phyloP scores from a whole-genome alignment of 139 green algal species.

The Pseudopediastrum boryanum region DNA sequence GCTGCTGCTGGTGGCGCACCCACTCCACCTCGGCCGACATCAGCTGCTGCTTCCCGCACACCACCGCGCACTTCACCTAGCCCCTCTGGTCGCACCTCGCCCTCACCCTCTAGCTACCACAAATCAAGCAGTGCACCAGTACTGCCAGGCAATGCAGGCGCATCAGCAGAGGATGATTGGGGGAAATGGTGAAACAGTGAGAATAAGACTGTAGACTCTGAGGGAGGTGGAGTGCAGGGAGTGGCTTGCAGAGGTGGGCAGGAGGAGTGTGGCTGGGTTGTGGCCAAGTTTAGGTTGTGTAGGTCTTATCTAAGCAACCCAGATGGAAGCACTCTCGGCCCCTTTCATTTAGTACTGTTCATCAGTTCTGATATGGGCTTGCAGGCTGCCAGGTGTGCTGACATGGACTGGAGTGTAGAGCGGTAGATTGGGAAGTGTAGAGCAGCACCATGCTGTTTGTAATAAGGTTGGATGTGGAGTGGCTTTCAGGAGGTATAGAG shows the following conservation, averaged over 20 bases:
- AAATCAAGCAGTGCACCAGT: constrained; percentile 17
- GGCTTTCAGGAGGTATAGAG: too few species aligned
- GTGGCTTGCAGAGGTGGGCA: background rate
- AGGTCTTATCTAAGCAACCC: background rate
- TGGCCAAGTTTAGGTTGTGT: background rate
- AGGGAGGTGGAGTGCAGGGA: background rate
- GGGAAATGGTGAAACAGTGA: constrained; percentile 25
- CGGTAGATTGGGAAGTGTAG: background rate
- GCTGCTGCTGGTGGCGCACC: background rate
- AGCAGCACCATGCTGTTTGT: background rate
- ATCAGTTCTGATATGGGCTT: background rate
- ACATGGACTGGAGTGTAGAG: background rate
- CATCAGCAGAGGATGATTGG: constrained; percentile 29
- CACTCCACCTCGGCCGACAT: constrained; percentile 4
- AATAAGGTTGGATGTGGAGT: too few species aligned
- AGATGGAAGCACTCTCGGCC: too few species aligned
- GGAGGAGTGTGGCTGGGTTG: background rate
- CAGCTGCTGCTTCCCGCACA: background rate
- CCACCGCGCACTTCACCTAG: too few species aligned
- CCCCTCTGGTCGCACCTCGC: too few species aligned
- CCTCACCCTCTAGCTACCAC: too few species aligned
- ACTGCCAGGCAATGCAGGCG: constrained; percentile 26
- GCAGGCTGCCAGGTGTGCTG: background rate
- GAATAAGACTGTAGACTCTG: background rate
- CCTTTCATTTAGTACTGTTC: background rate